A percentile compares a stretch with the other conserved stretches of the same genome.
Conservation (phyloP, 208 protist genomes). For the Acanthamoeba sp. region DNA sequence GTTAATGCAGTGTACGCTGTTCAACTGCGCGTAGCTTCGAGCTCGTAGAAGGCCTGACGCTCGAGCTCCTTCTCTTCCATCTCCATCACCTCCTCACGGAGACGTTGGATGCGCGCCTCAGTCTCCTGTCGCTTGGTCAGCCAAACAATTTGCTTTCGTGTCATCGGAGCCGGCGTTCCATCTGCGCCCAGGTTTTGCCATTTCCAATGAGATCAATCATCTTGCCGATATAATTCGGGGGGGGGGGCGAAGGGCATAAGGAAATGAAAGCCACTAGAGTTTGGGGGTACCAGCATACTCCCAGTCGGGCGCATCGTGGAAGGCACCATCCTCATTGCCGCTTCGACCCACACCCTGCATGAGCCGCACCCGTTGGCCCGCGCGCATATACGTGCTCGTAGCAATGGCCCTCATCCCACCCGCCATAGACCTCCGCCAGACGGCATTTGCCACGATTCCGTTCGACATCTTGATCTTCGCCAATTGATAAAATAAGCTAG, state of each 20-base stretch:
- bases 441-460: neutral
- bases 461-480: constrained; percentile 24
- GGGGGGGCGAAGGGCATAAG: neutral
- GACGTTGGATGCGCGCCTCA: neutral
- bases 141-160: neutral
- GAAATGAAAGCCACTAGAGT: neutral
- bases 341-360: constrained; percentile 11
- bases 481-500: no score
- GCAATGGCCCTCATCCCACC: neutral
- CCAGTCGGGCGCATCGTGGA: constrained; percentile 32
- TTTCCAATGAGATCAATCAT: neutral
- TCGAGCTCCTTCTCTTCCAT: constrained; percentile 44
- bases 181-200: neutral
- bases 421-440: neutral
- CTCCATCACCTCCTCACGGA: constrained; percentile 51
- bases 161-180: neutral
- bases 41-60: neutral
- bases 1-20: no score
- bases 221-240: neutral
- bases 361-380: neutral
- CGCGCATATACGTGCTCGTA: neutral
- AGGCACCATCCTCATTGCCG: constrained; percentile 29
- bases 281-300: constrained; percentile 63
- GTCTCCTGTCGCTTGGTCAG: neutral
- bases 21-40: no score